Base-by-base conservation (phyloP, 23 red algal genomes). In the Gracilaria gracilis region DNA sequence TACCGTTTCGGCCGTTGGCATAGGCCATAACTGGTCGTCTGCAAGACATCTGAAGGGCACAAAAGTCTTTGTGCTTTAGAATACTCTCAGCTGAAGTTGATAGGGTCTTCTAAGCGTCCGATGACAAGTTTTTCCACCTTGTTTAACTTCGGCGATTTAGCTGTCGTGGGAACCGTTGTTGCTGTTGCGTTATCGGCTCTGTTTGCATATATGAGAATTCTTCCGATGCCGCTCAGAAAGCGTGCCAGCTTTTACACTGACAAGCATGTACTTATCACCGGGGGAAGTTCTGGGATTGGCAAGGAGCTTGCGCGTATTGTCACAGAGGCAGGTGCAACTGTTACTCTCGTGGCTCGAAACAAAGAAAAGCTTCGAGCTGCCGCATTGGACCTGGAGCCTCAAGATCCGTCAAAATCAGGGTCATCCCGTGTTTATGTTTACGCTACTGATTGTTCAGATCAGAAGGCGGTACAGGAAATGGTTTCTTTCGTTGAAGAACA, bases 271-370 rank as follows among this genome's bases (percentile, higher is more conserved):
- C 57, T 94, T 57, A 80, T 94, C 28, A 94, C 92, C 15, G 92
- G 92, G 1, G 92, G 82, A 27, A 87, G 82, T 65, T 94, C 92
- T 28, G 92, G 92, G 0, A 94, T 98, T 12, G 96, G 96, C 0
- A 88, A 91, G 19, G 93, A 93, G 61, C 27, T 94, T 2, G 92
- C 96, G 20, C 55, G 76, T 15, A 46, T 75, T 27, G 44, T 81
- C n/a, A 80, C 88, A n/a, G 36, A 42, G 24, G 81, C 70, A 0
- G 96, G 93, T 48, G 84, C 81, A 36, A 70, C 77, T 24, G 86
- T 98, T 12, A 98, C 96, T 27, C 65, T 98, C 8, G 93, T 98
- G 8, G 96, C 89, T 47, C 90, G 96, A 1, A 89, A 85, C 37
- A 79, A 40, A 50, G 44, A 47, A 28, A 64, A 53, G 14, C 93